Evolutionary conservation across 2,329 filamentous ascomycete genomes (phyloP), one percentile per base, ranked within the genome.

Genomic region (Aureobasidium sp.): DNA sequence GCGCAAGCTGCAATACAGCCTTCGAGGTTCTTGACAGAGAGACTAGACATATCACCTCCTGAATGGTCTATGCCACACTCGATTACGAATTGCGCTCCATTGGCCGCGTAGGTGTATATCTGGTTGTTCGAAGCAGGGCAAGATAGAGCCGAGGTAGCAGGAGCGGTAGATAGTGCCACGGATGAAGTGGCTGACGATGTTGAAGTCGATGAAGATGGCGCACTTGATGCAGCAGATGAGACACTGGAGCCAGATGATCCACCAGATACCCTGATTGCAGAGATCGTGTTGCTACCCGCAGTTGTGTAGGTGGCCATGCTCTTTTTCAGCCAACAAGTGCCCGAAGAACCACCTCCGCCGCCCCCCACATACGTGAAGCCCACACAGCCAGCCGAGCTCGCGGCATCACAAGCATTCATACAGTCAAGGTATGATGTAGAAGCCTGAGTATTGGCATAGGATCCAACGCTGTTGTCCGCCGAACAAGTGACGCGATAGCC

Each of bases 1-100:
- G 67, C 66, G 50, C 69, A 71, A 10, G 64, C 61, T 16, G 67
- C 64, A 44, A 71, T 66, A 49, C 69, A 71, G 6, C 62, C 58
- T 21, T 64, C 58, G 29, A 68, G 64, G 55, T 37, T 66, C 6
- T 44, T 30, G 25, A 65, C 65, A n/a, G 61, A 64, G 6, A 59
- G 61, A 29, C 34, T 62, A 11, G 29, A 36, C 61, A 71, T 65
- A 61, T 72, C 68, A 36, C 69, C 70, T 5, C 64, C 69, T 11
- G 61, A 50, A 48, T 71, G 68, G 44, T 72, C 70, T 29, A 69
- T 66, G 34, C 63, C 66, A 61, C 70, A 71, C 41, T 69, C 70
- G 53, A 72, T 66, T 30, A 64, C 62, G 61, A 72, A 73, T 41
- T 61, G 62, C 14, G 64, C 54, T 42, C 66, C 66, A 21, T 63